A percentile compares a stretch with the other conserved stretches of the same genome.
phyloP scores from a whole-genome alignment of 257 asterid species.

The Solanum acaule region DNA sequence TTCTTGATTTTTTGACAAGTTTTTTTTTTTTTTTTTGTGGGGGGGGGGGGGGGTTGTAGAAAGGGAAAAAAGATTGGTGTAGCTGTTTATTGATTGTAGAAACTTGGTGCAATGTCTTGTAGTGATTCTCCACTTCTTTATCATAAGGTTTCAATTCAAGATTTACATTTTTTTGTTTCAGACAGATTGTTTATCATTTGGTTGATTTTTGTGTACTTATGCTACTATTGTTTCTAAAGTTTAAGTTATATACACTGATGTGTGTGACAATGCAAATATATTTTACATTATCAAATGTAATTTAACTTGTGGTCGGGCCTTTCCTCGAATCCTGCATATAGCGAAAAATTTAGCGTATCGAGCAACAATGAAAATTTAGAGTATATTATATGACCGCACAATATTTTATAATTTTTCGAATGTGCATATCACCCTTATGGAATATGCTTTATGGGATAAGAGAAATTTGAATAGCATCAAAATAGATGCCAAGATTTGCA shows the following conservation, averaged over 20 bases:
- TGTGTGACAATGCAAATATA: not conserved
- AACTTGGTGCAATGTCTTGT: not conserved
- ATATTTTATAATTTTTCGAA: too few relatives aligned
- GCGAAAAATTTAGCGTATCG: too few relatives aligned
- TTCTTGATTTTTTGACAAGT: not conserved
- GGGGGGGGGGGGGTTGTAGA: not conserved
- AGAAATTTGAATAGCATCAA: not conserved
- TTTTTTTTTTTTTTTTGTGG: not conserved
- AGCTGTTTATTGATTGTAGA: not conserved
- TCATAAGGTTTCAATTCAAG: not conserved
- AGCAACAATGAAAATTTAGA: too few relatives aligned
- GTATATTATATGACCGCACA: too few relatives aligned
- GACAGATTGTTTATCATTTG: not conserved
- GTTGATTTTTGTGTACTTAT: not conserved
- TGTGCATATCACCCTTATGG: not conserved
- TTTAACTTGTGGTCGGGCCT: not conserved
- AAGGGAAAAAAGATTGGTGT: not conserved
- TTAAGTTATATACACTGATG: not conserved
- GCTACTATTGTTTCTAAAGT: not conserved
- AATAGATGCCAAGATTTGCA: not conserved
- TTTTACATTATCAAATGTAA: not conserved
- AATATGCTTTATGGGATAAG: not conserved
- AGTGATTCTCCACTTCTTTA: not conserved
- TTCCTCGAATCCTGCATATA: too few relatives aligned
- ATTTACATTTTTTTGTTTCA: not conserved